Evolutionary conservation across 2,329 filamentous ascomycete species (phyloP).

Genomic region (Fusarium globosum): DNA sequence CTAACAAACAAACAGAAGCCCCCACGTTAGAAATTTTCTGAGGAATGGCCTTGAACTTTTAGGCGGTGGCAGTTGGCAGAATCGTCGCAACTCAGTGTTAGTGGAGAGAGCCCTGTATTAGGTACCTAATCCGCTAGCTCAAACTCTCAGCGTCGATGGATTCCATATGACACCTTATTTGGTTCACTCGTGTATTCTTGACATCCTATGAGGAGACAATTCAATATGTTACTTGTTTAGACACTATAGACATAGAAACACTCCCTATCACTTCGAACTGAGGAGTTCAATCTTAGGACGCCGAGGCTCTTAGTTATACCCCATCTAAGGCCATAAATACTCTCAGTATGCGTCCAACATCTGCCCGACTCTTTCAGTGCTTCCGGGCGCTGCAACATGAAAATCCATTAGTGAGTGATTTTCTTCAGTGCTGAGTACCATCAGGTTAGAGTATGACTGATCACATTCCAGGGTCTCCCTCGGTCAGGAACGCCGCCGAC

Average conservation of each 20-base stretch:
- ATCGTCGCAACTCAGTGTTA: conserved; percentile 26
- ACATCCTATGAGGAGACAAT: background rate
- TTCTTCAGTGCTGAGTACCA: background rate
- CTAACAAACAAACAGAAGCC: conserved; percentile 18
- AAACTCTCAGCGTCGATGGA: background rate
- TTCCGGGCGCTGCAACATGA: conserved; percentile 70
- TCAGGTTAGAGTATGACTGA: background rate
- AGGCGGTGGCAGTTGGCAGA: conserved; percentile 62
- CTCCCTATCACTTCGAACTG: background rate
- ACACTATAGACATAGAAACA: background rate
- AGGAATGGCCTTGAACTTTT: conserved; percentile 57
- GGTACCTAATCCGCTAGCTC: conserved; percentile 14
- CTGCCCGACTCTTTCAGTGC: conserved; percentile 51
- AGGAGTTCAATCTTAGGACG: no score
- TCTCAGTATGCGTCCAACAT: conserved; percentile 52
- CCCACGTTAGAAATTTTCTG: conserved; percentile 52
- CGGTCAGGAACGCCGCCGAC: conserved; percentile 70
- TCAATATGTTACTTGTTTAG: background rate
- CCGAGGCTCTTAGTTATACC: background rate
- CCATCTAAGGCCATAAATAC: background rate
- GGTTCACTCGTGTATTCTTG: background rate
- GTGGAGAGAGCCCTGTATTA: conserved; percentile 15
- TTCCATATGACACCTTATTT: conserved; percentile 18
- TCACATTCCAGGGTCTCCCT: conserved; percentile 76
- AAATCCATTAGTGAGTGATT: conserved; percentile 76